Conservation (phyloP, 169 alveolate species). For the Eimeria necatrix region DNA sequence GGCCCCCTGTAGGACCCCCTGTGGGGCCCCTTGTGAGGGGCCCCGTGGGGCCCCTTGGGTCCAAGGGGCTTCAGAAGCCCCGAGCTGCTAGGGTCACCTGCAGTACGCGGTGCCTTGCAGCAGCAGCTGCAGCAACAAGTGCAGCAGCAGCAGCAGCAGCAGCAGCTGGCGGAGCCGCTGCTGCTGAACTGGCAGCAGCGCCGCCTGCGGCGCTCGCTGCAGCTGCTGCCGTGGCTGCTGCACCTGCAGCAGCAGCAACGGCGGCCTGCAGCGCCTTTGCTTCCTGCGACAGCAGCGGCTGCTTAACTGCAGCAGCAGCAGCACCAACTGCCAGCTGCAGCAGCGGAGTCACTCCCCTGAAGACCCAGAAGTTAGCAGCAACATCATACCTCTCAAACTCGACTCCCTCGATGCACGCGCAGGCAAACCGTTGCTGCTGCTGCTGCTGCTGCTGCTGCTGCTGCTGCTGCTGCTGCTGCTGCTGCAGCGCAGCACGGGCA, state of each 20-base stretch:
- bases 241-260: not conserved
- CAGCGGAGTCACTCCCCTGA: constrained; percentile 1
- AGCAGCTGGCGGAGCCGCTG: not conserved
- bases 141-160: not conserved
- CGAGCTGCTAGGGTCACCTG: constrained; percentile 1
- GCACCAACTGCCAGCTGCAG: constrained; percentile 25
- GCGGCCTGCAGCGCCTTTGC: not conserved
- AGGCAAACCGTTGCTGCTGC: not conserved
- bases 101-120: not conserved
- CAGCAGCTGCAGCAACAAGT: constrained; percentile 13
- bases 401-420: not conserved
- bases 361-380: constrained; percentile 18
- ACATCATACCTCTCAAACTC: constrained; percentile 28
- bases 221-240: not conserved
- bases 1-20: not conserved
- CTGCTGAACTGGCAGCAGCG: not conserved
- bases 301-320: not conserved
- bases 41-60: not conserved
- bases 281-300: constrained; percentile 1
- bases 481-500: not conserved
- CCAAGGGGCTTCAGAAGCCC: not conserved
- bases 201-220: not conserved
- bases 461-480: not conserved
- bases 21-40: not conserved
- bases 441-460: not conserved